Evolutionary conservation across 2,329 filamentous ascomycete species (phyloP), one percentile per base, ranked within the genome.

Genomic region (Fusarium illudens): DNA sequence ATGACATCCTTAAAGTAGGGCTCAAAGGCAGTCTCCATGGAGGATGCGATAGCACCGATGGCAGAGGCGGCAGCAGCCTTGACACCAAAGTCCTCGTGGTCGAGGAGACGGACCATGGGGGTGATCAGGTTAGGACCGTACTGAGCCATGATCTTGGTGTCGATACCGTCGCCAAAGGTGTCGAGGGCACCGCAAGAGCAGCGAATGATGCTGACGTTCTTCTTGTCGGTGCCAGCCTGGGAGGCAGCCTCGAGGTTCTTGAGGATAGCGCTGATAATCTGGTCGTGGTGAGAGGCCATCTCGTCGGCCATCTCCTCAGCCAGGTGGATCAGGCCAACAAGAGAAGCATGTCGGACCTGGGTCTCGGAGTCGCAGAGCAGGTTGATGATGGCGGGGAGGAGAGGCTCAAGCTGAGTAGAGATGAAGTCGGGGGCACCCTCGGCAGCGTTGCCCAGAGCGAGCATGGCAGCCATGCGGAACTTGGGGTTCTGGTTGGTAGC

Each of bases 401-500:
- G 91, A 70, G 91, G 87, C 75, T 91, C 86, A 66, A 98, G 88
- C 81, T 99, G 96, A 19, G 94, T 97, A 68, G 93, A 93, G 75
- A 98, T 94, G 81, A 98, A 99, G 79, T 99, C 96, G 15, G 96
- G 96, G 29, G 96, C 95, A 73, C 96, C 96, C 84, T 98, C 96
- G 55, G 97, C 95, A 73, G 93, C 95, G 84, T 95, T 96, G 62
- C 95, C 95, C 6, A 99, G 87, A 50, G 95, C 91, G 66, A 98
- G 86, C 76, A 98, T 96, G 80, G 92, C 94, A 57, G 95, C 94
- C 80, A 95, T 92, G 63, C 95, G 90, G 82, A 92, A 91, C 73
- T 93, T 90, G 33, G 94, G 87, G 75, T 96, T 87, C 62, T 86
- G 81, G 76, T 89, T 90, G 72, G 87, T 87, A 71, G 95, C 93